Evolutionary conservation across 2,329 filamentous ascomycete genomes (phyloP), one percentile per base, ranked within the genome.

Genomic region (Penicillium olsonii): DNA sequence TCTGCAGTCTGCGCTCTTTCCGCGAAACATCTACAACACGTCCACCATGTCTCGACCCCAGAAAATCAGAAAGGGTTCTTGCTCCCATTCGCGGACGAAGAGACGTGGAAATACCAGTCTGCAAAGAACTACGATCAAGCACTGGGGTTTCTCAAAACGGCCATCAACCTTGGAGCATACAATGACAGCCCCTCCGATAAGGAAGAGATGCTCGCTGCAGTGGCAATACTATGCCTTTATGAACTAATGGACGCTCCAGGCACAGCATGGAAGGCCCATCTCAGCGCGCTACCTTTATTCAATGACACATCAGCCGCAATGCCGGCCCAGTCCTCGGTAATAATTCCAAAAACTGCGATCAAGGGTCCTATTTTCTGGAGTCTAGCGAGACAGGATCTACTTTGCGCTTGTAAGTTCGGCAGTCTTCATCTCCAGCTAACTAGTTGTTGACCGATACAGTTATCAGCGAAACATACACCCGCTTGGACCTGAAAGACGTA

Each of bases 1-100:
- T 61, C 62, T 19, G 61, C 62, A 12, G 56, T 62, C 20, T 63
- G 62, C 20, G 62, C 63, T 9, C 61, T 66, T 6, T 56, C 63
- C 19, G 59, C 63, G 3, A 65, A 65, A 29, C 62, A 64, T 37
- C 48, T 66, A 15, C 34, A 45, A n/a, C 53, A 52, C 41, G 7
- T 56, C 4, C 51, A 38, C 33, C 42, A 15, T 35, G 39, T 17
- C 22, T 37, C 22, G 22, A 29, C 20, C 34, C 18, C 35, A 8
- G 19, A 17, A 8, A 34, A 31, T 8, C 34, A 17, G 15, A 41
- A 38, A 26, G 51, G 31, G 9, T 44, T 26, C 43, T 18, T 26
- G 11, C 42, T 40, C 24, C 33, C 47, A 17, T 39, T 41, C 15
- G 20, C 40, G 12, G 49, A 41, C 14, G 34, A 45, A 37, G 52